Base-by-base conservation (phyloP, 805 yeast genomes). In the Pichia heedii region DNA sequence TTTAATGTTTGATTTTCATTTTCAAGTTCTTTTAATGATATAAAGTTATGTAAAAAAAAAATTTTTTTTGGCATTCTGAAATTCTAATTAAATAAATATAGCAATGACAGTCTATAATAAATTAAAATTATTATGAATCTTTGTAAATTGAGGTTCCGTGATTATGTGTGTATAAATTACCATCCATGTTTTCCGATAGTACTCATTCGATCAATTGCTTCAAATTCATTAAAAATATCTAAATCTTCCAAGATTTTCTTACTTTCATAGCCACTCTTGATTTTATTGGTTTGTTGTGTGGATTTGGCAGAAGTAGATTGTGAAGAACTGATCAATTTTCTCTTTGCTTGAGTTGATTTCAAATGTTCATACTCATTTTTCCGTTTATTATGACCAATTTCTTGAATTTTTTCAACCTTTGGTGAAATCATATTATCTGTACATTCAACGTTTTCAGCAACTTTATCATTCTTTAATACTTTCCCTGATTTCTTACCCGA, bases 221-320 rank as follows among this genome's bases (percentile, higher is more conserved):
- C 44, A 32, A 46, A 40, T 33, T 49, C 51, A 22, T 40, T 37
- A 7, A 49, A 49, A 26, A 49, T 41, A 24, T 47, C 47, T 22
- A 44, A 37, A 19, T 42, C 37, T 10, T 42, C 30, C 22, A 42
- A 22, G 2, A 37, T 27, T 26, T 37, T 26, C 9, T 32, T 42
- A 3, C 29, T 35, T 18, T 27, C 16, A 9, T 24, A 29, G 1
- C 24, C 26, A 12, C 26, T 27, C 15, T 36, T 32, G 13, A 12
- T 18, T 18, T n/a, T 35, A 15, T 24, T 7, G n/a, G 10, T 15
- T 3, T 26, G 22, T 20, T 39, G 33, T 16, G 19, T 18, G 6
- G 40, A 29, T 10, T 37, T 33, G 15, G n/a, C 33, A 12, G 34
- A 3, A 1, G 34, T n/a, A 9, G 32, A 39, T 26, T 41, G 44